A percentile compares a stretch with the other conserved stretches of the same genome.
Evolutionary conservation across 2,329 filamentous ascomycete genomes (phyloP).

Genomic region (Xylaria sp.): DNA sequence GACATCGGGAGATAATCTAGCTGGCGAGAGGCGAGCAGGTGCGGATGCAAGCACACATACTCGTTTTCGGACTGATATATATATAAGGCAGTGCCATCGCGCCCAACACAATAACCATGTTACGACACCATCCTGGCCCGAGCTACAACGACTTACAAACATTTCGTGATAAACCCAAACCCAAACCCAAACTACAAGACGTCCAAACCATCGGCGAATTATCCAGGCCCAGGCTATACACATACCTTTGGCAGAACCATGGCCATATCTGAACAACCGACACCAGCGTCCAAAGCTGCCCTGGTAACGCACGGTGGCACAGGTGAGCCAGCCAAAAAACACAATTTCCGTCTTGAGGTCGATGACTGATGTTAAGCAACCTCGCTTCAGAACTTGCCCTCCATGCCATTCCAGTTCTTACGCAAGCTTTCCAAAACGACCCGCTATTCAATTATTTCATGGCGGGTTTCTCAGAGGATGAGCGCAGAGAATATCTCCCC

Average conservation of each 20-base stretch:
- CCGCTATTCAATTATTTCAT: slow-evolving; percentile 23
- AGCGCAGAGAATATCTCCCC: not conserved
- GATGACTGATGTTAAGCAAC: not conserved
- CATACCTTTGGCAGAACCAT: not conserved
- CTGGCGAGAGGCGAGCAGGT: not conserved
- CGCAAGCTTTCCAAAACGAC: slow-evolving; percentile 18
- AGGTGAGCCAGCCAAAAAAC: not conserved
- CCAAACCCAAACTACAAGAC: too few relatives aligned
- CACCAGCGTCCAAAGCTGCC: not conserved
- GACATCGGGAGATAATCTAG: not conserved
- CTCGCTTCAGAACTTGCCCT: slow-evolving; percentile 14
- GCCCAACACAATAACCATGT: too few relatives aligned
- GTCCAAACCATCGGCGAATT: not conserved
- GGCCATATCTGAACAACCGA: not conserved
- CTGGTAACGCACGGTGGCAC: not conserved
- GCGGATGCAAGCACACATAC: too few relatives aligned
- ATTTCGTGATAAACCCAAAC: too few relatives aligned
- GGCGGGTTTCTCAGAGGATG: slow-evolving; percentile 13
- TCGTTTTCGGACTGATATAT: too few relatives aligned
- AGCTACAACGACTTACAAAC: too few relatives aligned
- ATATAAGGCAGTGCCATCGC: too few relatives aligned
- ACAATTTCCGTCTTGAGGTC: not conserved
- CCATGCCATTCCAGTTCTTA: slow-evolving; percentile 6
- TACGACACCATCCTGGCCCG: too few relatives aligned
- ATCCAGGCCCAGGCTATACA: not conserved